Conservation (phyloP, 495 filamentous ascomycete species). For the Tetracladium setigerum region DNA sequence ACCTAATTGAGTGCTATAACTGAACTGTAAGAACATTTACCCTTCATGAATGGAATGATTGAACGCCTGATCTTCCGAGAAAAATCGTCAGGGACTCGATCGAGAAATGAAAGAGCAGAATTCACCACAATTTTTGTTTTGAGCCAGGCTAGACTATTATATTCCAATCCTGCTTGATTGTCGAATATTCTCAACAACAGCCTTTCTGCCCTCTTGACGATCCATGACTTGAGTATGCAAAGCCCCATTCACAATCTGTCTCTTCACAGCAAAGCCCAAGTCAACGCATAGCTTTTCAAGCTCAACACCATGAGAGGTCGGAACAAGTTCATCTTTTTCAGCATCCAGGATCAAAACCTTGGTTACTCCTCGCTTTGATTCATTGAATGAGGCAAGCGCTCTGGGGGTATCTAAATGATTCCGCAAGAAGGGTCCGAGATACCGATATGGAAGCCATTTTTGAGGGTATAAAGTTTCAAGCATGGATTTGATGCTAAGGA, state of each 20-base stretch:
- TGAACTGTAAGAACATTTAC: too few relatives aligned
- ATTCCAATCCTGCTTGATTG: neutral
- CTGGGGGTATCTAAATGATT: conserved; percentile 15
- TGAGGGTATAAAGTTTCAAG: conserved; percentile 69
- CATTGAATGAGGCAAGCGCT: conserved; percentile 14
- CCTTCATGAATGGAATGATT: too few relatives aligned
- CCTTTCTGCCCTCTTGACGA: conserved; percentile 3
- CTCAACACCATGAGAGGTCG: conserved; percentile 8
- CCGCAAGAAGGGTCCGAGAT: conserved; percentile 25
- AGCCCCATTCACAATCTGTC: conserved; percentile 5
- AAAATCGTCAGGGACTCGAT: too few relatives aligned
- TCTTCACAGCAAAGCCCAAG: conserved; percentile 8
- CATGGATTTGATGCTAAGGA: conserved; percentile 66
- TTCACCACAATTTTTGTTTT: too few relatives aligned
- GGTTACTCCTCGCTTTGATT: neutral
- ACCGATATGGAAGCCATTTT: conserved; percentile 72
- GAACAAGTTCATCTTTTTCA: conserved; percentile 19
- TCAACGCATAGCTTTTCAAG: conserved; percentile 11
- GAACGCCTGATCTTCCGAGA: too few relatives aligned
- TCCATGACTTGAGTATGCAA: conserved; percentile 17
- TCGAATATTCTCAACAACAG: conserved; percentile 10
- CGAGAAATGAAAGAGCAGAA: too few relatives aligned
- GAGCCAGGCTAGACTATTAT: too few relatives aligned
- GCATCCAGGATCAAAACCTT: conserved; percentile 14
- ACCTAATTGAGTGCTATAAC: too few relatives aligned